Conservation (phyloP, 116 monocot genomes). For the Zostera marina region DNA sequence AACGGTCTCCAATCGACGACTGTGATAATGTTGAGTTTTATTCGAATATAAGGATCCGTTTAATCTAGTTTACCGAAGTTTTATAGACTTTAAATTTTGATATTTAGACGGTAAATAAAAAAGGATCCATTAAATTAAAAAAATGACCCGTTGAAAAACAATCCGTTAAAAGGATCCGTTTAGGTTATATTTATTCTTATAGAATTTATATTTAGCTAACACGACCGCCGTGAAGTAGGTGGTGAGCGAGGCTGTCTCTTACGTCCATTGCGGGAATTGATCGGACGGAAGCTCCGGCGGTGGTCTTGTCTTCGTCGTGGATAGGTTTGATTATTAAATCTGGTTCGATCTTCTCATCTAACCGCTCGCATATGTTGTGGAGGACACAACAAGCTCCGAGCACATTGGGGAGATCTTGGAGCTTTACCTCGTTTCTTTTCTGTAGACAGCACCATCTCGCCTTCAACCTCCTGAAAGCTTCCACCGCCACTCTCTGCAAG, state of each 20-base stretch:
- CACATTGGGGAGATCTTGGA: conserved; percentile 66
- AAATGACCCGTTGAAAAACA: no score
- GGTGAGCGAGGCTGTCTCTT: conserved; percentile 56
- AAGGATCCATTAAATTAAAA: no score
- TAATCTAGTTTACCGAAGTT: no score
- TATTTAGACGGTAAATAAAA: no score
- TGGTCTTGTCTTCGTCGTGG: conserved; percentile 62
- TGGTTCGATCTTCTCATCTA: conserved; percentile 39
- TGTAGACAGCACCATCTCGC: conserved; percentile 79
- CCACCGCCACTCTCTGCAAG: conserved; percentile 30
- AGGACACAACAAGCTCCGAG: conserved; percentile 81
- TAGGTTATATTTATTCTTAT: no score
- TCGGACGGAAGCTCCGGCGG: conserved; percentile 31
- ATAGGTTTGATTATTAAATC: conserved; percentile 26
- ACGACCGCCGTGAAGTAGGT: conserved; percentile 53
- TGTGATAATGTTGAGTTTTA: no score
- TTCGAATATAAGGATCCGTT: no score
- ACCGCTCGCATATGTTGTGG: conserved; percentile 73
- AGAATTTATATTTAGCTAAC: conserved; percentile 16
- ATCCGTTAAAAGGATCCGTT: no score
- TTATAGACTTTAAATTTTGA: no score
- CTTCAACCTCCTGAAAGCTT: conserved; percentile 65
- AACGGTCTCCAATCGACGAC: no score
- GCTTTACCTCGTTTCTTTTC: conserved; percentile 76
- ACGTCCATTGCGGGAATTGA: conserved; percentile 25